Base-by-base conservation (phyloP, 202 grass and related monocot species). In the Cymbopogon flexuosus region DNA sequence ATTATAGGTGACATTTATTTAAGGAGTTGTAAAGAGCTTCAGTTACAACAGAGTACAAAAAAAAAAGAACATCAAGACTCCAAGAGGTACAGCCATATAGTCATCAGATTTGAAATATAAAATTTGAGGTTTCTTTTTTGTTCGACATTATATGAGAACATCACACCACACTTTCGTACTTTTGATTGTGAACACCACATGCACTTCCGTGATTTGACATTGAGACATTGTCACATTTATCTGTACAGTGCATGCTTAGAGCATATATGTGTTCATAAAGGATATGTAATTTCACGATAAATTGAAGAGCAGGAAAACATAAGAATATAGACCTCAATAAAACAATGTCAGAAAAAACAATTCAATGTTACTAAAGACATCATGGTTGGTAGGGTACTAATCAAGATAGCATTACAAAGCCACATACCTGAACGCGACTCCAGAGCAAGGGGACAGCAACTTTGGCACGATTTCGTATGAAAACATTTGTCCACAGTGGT, bases 401-500 rank as follows among this genome's bases (percentile, higher is more conserved):
- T 16, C 52, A 80, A 4, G 65, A 76, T 62, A 89, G 9, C 52
- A 78, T 52, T 62, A 10, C 57, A 83, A 74, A 64, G 62, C 33
- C 2, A 6, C 13, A 9, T 83, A 99, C 96, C 96, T 99, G 96
- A 82, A 99, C 96, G n/a, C 96, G 96, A 78, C 96, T 99, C 96
- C 96, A 99, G 43, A 91, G 90, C 87, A 99, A 91, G 56, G 96
- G 96, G 68, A 99, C 90, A 71, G 87, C 93, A 68, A 93, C 96
- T 91, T 93, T 99, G 42, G 96, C 96, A 78, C 84, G 81, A 88
- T 90, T 99, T 67, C 30, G 91, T 35, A 99, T 84, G 89, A 93
- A 93, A 90, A 99, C 96, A 87, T 99, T 99, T 56, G 96, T 99
- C 96, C 96, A 99, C 70, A 99, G 83, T 84, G 96, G 96, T 79